These are phyloP conservation scores for Pluteus cervinus DNA, from an alignment of 768 basidiomycete genomes.

Conservation along the genomic window DNA sequence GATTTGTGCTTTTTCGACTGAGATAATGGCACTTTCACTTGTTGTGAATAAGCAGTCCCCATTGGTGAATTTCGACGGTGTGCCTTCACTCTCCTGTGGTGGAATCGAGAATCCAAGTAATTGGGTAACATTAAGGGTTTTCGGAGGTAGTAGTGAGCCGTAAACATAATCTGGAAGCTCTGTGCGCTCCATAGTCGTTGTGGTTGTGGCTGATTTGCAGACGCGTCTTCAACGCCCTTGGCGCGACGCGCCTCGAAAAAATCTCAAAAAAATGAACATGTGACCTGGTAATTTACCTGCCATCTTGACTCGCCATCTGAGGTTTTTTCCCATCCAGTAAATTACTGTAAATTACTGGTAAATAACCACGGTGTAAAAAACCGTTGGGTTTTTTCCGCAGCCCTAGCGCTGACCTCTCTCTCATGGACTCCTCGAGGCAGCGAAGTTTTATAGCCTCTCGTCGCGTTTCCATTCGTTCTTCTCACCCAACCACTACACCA, in stretches of 20 bases:
- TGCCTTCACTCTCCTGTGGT: not conserved
- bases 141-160: too few species aligned
- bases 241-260: too few species aligned
- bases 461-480: too few species aligned
- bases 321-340: too few species aligned
- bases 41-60: not conserved
- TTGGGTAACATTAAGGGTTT: not conserved
- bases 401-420: slow-evolving; percentile 2
- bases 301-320: not conserved
- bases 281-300: not conserved
- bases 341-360: too few species aligned
- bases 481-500: too few species aligned
- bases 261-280: too few species aligned
- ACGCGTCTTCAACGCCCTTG: too few species aligned
- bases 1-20: not conserved
- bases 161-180: not conserved
- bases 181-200: not conserved
- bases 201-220: too few species aligned
- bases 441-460: too few species aligned
- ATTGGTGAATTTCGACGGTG: not conserved
- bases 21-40: slow-evolving; percentile 1
- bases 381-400: not conserved
- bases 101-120: slow-evolving; percentile 1
- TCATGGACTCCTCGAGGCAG: too few species aligned
- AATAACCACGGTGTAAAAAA: slow-evolving; percentile 1